phyloP scores from a whole-genome alignment of 768 basidiomycete genomes.

The Trametes villosa region DNA sequence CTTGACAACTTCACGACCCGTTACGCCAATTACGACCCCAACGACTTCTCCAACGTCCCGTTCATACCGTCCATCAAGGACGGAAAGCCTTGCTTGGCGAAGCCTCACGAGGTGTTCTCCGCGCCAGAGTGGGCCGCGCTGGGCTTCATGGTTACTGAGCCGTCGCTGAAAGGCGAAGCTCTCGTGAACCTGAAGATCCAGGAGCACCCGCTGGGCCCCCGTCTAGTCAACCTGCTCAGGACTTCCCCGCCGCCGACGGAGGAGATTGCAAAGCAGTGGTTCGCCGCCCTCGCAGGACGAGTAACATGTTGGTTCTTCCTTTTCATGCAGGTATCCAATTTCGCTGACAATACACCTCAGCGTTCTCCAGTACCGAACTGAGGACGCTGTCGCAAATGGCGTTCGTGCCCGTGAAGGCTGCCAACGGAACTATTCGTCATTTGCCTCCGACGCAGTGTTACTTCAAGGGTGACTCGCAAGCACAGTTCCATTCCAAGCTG shows the following conservation, averaged over 20 bases:
- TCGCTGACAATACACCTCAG: conserved; percentile 39
- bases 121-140: conserved; percentile 68
- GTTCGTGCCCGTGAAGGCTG: conserved; percentile 65
- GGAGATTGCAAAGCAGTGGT: conserved; percentile 64
- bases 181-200: conserved; percentile 67
- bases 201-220: conserved; percentile 66
- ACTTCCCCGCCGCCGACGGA: conserved; percentile 61
- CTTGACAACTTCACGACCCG: conserved; percentile 68
- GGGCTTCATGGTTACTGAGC: conserved; percentile 76
- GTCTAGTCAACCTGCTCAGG: conserved; percentile 62
- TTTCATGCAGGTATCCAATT: not conserved
- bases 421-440: conserved; percentile 41
- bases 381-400: conserved; percentile 56
- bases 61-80: conserved; percentile 79
- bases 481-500: conserved; percentile 74
- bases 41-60: conserved; percentile 56
- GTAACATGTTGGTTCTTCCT: conserved; percentile 54
- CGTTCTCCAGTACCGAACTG: conserved; percentile 61
- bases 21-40: conserved; percentile 64
- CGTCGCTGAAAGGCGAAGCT: conserved; percentile 54
- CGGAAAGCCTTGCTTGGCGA: conserved; percentile 57
- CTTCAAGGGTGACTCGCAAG: conserved; percentile 55
- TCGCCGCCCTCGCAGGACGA: conserved; percentile 66
- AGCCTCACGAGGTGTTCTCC: conserved; percentile 73
- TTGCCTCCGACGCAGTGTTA: conserved; percentile 72